Percentiles rank a stretch among this genome's conserved stretches.
Evolutionary conservation across 371 early-diverging fungal species (phyloP).

Genomic region (Furculomyces boomerangus): DNA sequence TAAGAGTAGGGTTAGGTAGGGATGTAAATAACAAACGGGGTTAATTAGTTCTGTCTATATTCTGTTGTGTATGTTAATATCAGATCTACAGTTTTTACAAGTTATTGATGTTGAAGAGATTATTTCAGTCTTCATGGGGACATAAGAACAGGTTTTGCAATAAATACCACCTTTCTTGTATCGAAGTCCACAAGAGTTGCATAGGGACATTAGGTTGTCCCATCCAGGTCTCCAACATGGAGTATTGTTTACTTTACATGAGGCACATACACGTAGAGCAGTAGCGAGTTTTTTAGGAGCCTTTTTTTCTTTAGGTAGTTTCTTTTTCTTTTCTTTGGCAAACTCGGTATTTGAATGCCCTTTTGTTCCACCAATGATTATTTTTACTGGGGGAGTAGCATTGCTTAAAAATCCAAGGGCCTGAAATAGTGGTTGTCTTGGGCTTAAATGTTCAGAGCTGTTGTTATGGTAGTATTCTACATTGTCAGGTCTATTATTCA

Average conservation of each 20-base stretch:
- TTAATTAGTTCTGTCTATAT: no score
- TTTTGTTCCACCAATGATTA: neutral
- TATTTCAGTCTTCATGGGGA: constrained; percentile 34
- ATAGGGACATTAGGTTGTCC: constrained; percentile 26
- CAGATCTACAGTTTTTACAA: constrained; percentile 15
- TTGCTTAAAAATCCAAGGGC: neutral
- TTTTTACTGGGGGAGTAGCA: neutral
- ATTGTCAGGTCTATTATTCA: no score
- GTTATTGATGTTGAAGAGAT: constrained; percentile 16
- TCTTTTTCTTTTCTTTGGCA: neutral
- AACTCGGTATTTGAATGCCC: neutral
- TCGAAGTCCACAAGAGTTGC: constrained; percentile 33
- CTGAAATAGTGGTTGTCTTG: no score
- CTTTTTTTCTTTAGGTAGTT: neutral
- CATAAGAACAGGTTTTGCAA: constrained; percentile 29
- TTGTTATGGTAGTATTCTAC: no score
- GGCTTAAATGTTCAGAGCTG: no score
- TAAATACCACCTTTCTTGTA: constrained; percentile 35
- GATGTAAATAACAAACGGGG: no score
- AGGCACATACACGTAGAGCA: constrained; percentile 23
- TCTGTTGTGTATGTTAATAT: no score
- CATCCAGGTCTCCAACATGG: constrained; percentile 44
- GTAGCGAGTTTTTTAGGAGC: neutral
- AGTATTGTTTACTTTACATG: constrained; percentile 27
- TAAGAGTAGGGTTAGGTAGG: no score